phyloP scores from a whole-genome alignment of 169 alveolate species.

The Neospora caninum region DNA sequence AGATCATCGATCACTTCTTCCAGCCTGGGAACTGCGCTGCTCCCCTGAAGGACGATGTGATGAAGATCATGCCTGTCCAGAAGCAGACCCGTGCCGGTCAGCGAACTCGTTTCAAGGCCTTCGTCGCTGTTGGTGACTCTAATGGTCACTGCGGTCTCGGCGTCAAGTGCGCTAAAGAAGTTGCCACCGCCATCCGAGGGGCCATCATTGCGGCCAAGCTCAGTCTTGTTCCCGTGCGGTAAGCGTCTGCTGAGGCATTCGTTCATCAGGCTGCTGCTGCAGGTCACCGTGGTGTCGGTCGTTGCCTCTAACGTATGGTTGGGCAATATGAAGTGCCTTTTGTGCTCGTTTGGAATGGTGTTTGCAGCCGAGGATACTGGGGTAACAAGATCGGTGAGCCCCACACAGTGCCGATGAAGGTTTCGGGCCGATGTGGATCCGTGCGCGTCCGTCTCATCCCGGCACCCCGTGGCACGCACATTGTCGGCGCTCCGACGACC shows the following conservation, averaged over 20 bases:
- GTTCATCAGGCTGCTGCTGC: background rate
- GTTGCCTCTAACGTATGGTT: background rate
- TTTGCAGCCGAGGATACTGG: constrained; percentile 98
- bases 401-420: constrained; percentile 99
- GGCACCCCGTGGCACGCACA: constrained; percentile 99
- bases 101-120: constrained; percentile 99
- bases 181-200: constrained; percentile 99
- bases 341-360: background rate
- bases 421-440: constrained; percentile 99
- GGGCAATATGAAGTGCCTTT: background rate
- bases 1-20: constrained; percentile 92
- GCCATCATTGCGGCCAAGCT: constrained; percentile 99
- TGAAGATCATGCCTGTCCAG: constrained; percentile 99
- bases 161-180: constrained; percentile 98
- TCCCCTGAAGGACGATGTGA: constrained; percentile 97
- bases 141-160: constrained; percentile 81
- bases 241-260: background rate
- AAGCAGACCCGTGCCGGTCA: constrained; percentile 99
- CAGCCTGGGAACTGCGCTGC: constrained; percentile 81
- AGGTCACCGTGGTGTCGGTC: background rate
- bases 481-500: constrained; percentile 99
- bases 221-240: constrained; percentile 97
- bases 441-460: constrained; percentile 99
- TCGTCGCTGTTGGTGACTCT: constrained; percentile 97
- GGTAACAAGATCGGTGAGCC: constrained; percentile 99